A percentile compares a stretch with the other conserved stretches of the same genome.
phyloP scores from a whole-genome alignment of 371 early-diverging fungal genomes.

The Apophysomyces ossiformis region DNA sequence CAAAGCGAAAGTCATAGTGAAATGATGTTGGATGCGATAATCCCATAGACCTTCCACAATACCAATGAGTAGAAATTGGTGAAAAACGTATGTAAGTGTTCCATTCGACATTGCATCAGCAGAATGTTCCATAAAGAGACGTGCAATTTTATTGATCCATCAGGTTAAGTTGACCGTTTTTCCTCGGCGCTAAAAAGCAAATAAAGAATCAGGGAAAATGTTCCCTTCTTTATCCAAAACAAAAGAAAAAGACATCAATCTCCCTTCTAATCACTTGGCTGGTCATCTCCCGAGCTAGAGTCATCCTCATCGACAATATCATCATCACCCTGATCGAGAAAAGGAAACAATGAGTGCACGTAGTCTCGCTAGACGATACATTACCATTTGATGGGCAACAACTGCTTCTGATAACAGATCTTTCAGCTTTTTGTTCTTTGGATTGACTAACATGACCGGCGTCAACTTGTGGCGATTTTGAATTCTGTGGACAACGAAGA shows the following conservation, averaged over 20 bases:
- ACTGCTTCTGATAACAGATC: constrained; percentile 29
- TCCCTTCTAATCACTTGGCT: constrained; percentile 5
- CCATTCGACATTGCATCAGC: no score
- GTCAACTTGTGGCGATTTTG: constrained; percentile 43
- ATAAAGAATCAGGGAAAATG: not conserved
- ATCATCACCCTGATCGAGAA: not conserved
- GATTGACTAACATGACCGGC: constrained; percentile 37
- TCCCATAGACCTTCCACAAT: no score
- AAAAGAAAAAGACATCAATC: not conserved
- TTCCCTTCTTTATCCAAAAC: not conserved
- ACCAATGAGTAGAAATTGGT: no score
- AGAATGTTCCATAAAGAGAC: no score
- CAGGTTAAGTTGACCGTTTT: not conserved
- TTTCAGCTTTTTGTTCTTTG: constrained; percentile 34
- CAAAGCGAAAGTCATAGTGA: no score
- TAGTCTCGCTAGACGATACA: no score
- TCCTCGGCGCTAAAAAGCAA: not conserved
- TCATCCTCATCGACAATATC: not conserved
- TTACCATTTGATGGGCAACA: constrained; percentile 39
- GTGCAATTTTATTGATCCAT: no score
- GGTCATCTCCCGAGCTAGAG: not conserved
- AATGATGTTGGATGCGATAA: no score
- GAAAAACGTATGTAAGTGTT: no score
- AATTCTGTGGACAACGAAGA: constrained; percentile 23
- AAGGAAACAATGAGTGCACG: constrained; percentile 4